Conservation (phyloP, 352 stramenopile genomes). For the Pythium utonaiense region DNA sequence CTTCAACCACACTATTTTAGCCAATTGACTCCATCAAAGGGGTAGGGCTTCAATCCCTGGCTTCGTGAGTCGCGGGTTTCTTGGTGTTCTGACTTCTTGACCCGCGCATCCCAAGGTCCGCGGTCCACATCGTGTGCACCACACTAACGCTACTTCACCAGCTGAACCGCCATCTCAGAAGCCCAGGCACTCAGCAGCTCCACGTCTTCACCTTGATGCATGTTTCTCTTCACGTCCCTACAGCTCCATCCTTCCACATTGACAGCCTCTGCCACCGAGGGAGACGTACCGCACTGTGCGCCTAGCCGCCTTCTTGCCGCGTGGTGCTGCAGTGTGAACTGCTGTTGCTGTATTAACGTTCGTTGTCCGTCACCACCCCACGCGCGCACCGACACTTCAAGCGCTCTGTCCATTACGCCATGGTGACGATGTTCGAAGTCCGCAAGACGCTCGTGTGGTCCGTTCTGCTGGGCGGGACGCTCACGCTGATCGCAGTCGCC, state of each 20-base stretch:
- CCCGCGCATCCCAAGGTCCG: neutral
- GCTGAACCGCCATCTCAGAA: neutral
- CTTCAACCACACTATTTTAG: neutral
- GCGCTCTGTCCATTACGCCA: neutral
- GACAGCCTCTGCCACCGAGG: neutral
- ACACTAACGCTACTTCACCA: constrained; percentile 1
- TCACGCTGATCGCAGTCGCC: constrained; percentile 16
- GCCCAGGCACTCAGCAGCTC: neutral
- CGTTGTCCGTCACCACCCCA: too few species aligned
- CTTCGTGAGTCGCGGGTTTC: neutral
- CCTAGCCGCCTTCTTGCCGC: too few species aligned
- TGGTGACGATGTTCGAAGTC: constrained; percentile 19
- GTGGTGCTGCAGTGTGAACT: too few species aligned
- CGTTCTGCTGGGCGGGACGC: constrained; percentile 7
- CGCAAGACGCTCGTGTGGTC: constrained; percentile 19
- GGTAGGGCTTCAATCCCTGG: neutral
- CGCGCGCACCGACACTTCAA: neutral
- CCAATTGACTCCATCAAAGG: neutral
- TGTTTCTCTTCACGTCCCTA: constrained; percentile 8
- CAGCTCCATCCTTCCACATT: too few species aligned
- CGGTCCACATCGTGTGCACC: neutral
- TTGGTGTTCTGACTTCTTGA: constrained; percentile 1
- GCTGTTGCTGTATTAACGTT: too few species aligned
- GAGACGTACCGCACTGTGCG: too few species aligned
- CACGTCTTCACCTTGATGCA: constrained; percentile 17